phyloP scores from a whole-genome alignment of 371 early-diverging fungal genomes.

The Mucor mucedo region DNA sequence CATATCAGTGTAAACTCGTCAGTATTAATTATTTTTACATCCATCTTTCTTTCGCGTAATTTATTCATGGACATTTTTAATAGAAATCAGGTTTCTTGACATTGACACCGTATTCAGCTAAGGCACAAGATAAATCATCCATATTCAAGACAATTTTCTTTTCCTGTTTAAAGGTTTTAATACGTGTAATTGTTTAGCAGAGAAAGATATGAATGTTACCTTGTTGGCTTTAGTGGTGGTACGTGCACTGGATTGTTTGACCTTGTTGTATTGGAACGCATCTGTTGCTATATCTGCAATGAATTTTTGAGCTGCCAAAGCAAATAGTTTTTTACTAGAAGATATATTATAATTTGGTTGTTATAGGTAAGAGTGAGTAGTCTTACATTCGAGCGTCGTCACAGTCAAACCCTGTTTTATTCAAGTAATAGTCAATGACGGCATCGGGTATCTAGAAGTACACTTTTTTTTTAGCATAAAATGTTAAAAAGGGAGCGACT shows the following conservation, averaged over 20 bases:
- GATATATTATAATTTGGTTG: neutral
- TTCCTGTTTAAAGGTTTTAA: constrained; percentile 47
- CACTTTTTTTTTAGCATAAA: neutral
- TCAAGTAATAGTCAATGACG: constrained; percentile 94
- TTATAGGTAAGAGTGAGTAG: neutral
- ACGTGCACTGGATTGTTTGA: constrained; percentile 71
- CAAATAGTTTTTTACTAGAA: constrained; percentile 82
- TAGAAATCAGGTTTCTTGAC: constrained; percentile 94
- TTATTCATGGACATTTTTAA: constrained; percentile 24
- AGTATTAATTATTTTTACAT: no score
- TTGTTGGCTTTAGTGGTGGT: constrained; percentile 36
- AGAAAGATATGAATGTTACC: neutral
- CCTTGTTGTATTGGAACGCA: constrained; percentile 91
- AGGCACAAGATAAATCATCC: constrained; percentile 90
- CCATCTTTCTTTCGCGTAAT: no score
- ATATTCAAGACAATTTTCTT: constrained; percentile 85
- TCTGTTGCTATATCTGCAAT: constrained; percentile 93
- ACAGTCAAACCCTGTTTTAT: constrained; percentile 91
- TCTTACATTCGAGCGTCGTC: constrained; percentile 85
- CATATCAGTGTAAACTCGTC: no score
- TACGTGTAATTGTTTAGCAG: neutral
- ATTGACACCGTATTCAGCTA: constrained; percentile 92
- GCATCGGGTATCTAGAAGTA: constrained; percentile 91
- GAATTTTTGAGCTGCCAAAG: constrained; percentile 94
- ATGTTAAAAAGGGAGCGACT: neutral